Conservation (phyloP, 2,329 filamentous ascomycete species). For the Talaromyces islandicus region DNA sequence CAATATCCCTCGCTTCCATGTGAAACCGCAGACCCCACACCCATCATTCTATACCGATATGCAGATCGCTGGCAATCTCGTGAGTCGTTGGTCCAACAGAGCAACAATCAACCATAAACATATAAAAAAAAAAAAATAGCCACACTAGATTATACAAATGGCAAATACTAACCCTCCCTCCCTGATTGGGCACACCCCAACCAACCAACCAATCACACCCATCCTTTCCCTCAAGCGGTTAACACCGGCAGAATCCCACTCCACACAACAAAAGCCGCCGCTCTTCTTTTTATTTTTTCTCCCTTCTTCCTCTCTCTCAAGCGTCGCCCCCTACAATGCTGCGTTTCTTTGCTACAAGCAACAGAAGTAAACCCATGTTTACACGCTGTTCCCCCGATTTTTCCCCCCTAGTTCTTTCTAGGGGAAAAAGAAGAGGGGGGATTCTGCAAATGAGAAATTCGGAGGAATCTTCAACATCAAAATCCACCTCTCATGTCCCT, state of each 20-base stretch:
- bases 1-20: not conserved
- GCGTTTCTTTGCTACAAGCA: constrained; percentile 91
- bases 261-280: constrained; percentile 13
- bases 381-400: constrained; percentile 20
- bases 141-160: not conserved
- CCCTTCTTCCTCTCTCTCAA: constrained; percentile 49
- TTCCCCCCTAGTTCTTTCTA: not conserved
- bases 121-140: not conserved
- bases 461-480: constrained; percentile 77
- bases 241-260: constrained; percentile 3
- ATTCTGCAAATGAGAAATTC: constrained; percentile 91
- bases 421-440: not conserved
- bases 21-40: not conserved
- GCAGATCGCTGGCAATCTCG: not conserved
- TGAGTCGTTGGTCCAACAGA: not conserved
- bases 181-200: not conserved
- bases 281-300: constrained; percentile 23
- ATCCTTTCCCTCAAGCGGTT: not conserved
- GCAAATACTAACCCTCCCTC: too few relatives aligned
- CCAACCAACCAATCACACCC: not conserved
- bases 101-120: not conserved
- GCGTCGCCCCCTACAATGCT: constrained; percentile 84
- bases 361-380: constrained; percentile 40
- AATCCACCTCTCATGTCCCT: constrained; percentile 19
- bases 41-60: not conserved